Base-by-base conservation (phyloP, 306 rosid genomes). In the Inga oerstediana region DNA sequence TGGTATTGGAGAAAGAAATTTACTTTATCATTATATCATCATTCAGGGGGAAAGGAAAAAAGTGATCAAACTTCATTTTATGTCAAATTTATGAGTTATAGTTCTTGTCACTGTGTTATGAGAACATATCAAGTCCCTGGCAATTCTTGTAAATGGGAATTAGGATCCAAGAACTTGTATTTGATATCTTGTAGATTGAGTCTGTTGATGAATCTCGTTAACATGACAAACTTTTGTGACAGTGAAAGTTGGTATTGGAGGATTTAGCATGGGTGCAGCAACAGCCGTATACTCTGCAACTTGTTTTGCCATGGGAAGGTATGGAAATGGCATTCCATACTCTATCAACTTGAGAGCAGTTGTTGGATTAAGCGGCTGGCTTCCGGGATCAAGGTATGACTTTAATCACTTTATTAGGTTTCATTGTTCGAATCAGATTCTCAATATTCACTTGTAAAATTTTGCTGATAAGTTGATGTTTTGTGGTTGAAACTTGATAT, bases 211-310 rank as follows among this genome's bases (percentile, higher is more conserved):
- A 82, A 39, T 54, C 81, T 74, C 22, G 51, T 32, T 71, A 41
- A 70, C 14, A 56, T 45, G 51, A 4, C 44, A 16, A 64, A 20
- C 59, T 54, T 75, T 84, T 43, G 76, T 89, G 89, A 81, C 93
- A 97, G 99, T 97, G 51, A 97, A 94, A 94, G 92, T 97, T 83
- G 97, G 98, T 34, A 84, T 97, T 64, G 99, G 99, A 85, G 99
- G 99, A 72, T 97, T 97, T 86, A 94, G 99, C 80, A 97, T 97
- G 99, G 99, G 99, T 59, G 99, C 94, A 85, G 98, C 99, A 81
- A 94, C 90, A 88, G 94, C 99, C 44, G 89, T 94, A 27, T 93
- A 97, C 86, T 97, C 99, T 85, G 98, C 98, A 85, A 97, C 94
- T 84, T 94, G 99, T 84, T 92, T 84, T 88, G 95, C 99, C 51